A percentile compares a stretch with the other conserved stretches of the same genome.
phyloP scores from a whole-genome alignment of 768 basidiomycete genomes.

The Lactarius sanguifluus region DNA sequence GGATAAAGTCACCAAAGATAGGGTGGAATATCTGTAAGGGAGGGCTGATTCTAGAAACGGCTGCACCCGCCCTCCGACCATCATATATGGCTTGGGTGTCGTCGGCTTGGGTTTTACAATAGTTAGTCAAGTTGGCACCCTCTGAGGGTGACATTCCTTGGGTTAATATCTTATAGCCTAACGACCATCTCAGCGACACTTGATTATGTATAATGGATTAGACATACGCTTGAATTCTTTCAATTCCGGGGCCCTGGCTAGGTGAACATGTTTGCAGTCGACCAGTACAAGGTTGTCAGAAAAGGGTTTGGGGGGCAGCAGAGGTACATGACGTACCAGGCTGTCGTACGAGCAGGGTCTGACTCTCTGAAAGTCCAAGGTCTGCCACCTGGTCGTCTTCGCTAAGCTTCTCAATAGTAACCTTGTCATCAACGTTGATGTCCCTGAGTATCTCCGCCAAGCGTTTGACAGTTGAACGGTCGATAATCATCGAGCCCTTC shows the following conservation, averaged over 20 bases:
- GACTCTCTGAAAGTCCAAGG: not conserved
- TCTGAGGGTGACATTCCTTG: not conserved
- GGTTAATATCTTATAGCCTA: not conserved
- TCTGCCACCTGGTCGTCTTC: not conserved
- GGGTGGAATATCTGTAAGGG: too few relatives aligned
- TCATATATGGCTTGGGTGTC: not conserved
- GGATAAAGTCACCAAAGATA: too few relatives aligned
- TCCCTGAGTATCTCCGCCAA: too few relatives aligned
- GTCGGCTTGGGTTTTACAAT: not conserved
- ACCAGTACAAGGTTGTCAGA: too few relatives aligned
- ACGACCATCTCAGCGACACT: not conserved
- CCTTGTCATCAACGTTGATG: too few relatives aligned
- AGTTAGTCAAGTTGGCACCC: not conserved
- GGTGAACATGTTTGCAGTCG: too few relatives aligned
- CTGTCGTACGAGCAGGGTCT: not conserved
- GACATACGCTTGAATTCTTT: not conserved
- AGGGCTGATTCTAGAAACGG: too few relatives aligned
- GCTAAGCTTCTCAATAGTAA: too few relatives aligned
- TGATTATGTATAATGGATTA: not conserved
- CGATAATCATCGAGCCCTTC: not conserved
- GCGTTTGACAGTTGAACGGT: not conserved
- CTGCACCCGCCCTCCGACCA: not conserved
- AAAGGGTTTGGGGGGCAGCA: too few relatives aligned
- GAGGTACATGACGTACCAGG: not conserved
- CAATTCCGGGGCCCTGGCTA: not conserved